These are phyloP conservation scores for Calonectria naviculata DNA, from an alignment of 2,329 filamentous ascomycete species.

Conservation along the genomic window DNA sequence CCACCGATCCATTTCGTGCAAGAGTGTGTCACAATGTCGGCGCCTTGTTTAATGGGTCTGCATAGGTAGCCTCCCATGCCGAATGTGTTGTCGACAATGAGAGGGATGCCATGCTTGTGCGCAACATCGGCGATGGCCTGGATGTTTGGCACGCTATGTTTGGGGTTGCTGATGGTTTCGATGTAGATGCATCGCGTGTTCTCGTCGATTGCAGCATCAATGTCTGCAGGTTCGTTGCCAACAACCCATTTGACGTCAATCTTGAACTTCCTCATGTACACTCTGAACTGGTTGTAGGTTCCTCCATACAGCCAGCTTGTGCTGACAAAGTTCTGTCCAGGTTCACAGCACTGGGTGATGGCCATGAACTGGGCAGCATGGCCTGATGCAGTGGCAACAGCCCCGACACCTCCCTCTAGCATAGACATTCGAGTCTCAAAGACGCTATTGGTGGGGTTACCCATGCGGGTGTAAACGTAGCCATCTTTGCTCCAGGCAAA, in stretches of 20 bases:
- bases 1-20: slow-evolving; percentile 82
- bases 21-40: slow-evolving; percentile 78
- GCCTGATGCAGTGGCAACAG: neutral
- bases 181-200: slow-evolving; percentile 91
- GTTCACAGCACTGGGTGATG: slow-evolving; percentile 81
- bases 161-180: slow-evolving; percentile 91
- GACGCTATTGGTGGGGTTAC: slow-evolving; percentile 94
- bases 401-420: neutral
- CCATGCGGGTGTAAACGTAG: slow-evolving; percentile 96
- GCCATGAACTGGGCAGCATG: slow-evolving; percentile 78
- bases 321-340: slow-evolving; percentile 91
- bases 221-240: slow-evolving; percentile 79
- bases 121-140: slow-evolving; percentile 85
- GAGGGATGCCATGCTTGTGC: slow-evolving; percentile 72
- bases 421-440: slow-evolving; percentile 73
- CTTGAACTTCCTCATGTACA: slow-evolving; percentile 83
- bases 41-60: slow-evolving; percentile 75
- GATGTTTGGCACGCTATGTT: slow-evolving; percentile 93
- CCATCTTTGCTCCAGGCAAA: slow-evolving; percentile 93
- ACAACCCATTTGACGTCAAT: slow-evolving; percentile 80
- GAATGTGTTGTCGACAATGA: slow-evolving; percentile 85
- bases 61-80: slow-evolving; percentile 69
- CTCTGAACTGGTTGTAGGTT: slow-evolving; percentile 96
- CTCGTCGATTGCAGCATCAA: slow-evolving; percentile 85
- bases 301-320: slow-evolving; percentile 92